Evolutionary conservation across 805 yeast genomes (phyloP), one percentile per base, ranked within the genome.

Genomic region (Hermanozyma aechmeae): DNA sequence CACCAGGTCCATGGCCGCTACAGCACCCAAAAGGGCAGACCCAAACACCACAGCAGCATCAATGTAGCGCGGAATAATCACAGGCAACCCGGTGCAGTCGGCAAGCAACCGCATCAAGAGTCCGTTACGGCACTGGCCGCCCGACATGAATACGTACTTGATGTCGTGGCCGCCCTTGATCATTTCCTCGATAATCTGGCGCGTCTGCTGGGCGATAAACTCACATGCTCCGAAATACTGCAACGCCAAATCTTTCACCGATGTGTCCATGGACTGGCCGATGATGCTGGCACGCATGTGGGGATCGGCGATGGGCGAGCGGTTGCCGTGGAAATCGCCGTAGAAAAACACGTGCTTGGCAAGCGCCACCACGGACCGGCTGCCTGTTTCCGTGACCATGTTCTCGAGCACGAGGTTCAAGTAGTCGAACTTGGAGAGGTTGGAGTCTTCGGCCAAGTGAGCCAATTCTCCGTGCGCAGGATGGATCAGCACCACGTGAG

Each of bases 21-120:
- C 85, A 2, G 97, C 96, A 22, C 97, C 98, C 37, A 92, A 66
- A 50, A 92, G 62, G 0, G 98, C 97, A 4, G 96, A 72, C 15
- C 98, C 98, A 50, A 89, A 82, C 3, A 92, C 97, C 23, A 92
- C 98, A 2, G 96, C 94, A 1, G 96, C 92, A 50, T 89, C 97
- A 45, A 89, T 86, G 56, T 92, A 87, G 46, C 89, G 71, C 27
- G 98, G 98, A 38, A 89, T 84, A 27, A 92, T 73, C 34, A 92
- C 77, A 12, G 96, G 95, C 58, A 80, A 65, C 4, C 93, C 93
- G 0, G 96, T 85, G 49, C 95, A 82, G 45, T 89, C 93, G 1
- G 96, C 95, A 52, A 92, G 69, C 35, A 92, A 59, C 58, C 93
- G 71, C 78, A 92, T 86, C 37, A 92, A 67, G 33, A 92, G 61